Conservation (phyloP, 108 stramenopile genomes). For the Aurantiochytrium sp. region DNA sequence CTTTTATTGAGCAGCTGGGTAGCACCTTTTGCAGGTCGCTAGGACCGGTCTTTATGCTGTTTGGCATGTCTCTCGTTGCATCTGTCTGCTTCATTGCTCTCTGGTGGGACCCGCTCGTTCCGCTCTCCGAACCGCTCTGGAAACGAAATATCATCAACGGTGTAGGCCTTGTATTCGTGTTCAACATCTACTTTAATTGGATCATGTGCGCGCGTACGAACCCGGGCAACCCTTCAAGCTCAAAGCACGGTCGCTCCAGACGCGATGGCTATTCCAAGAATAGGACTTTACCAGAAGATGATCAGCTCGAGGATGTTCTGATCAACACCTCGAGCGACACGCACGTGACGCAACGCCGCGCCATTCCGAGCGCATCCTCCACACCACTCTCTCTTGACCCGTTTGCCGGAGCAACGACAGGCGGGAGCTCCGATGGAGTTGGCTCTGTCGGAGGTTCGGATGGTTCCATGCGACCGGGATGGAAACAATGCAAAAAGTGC, state of each 20-base stretch:
- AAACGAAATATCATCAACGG: not conserved
- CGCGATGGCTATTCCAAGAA: no score
- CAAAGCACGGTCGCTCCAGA: no score
- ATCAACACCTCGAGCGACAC: not conserved
- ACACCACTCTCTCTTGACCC: no score
- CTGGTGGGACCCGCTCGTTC: not conserved
- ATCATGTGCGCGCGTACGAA: not conserved
- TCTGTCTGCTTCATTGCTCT: not conserved
- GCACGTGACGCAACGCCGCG: not conserved
- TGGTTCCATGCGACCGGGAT: not conserved
- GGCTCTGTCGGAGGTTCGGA: not conserved
- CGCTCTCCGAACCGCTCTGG: not conserved
- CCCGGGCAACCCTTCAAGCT: not conserved
- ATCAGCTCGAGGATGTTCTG: not conserved
- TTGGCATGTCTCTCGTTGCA: not conserved
- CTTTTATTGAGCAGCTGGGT: not conserved
- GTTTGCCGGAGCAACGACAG: no score
- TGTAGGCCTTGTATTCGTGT: not conserved
- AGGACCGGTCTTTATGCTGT: not conserved
- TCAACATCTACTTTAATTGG: slow-evolving; percentile 1
- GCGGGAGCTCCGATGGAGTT: not conserved
- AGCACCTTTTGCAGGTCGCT: not conserved
- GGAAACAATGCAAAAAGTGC: not conserved
- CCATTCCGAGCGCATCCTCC: not conserved
- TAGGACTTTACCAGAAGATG: not conserved